These are phyloP conservation scores for Ramicandelaber brevisporus DNA, from an alignment of 192 early-diverging fungal genomes.

Conservation along the genomic window DNA sequence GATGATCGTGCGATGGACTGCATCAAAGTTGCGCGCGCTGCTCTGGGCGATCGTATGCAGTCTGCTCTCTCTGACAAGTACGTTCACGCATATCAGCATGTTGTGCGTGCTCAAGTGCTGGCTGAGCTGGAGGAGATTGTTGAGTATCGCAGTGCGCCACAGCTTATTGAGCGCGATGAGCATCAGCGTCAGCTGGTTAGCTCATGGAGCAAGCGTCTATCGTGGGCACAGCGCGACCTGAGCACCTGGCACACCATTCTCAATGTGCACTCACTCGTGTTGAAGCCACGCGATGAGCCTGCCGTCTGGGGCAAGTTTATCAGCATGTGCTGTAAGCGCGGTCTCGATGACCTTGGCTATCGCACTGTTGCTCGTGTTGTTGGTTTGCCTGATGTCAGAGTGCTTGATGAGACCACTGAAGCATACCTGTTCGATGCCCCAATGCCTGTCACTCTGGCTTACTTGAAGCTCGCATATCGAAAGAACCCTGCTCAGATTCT, in stretches of 20 bases:
- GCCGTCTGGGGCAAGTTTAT: slow-evolving; percentile 93
- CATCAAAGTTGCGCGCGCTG: slow-evolving; percentile 56
- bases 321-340: slow-evolving; percentile 76
- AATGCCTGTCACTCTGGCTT: background rate
- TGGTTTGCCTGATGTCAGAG: too few relatives aligned
- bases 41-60: slow-evolving; percentile 62
- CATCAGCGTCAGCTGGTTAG: slow-evolving; percentile 43
- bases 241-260: slow-evolving; percentile 88
- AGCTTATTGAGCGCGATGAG: slow-evolving; percentile 42
- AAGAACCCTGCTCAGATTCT: slow-evolving; percentile 4
- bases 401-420: slow-evolving; percentile 24
- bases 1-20: slow-evolving; percentile 40
- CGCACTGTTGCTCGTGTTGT: slow-evolving; percentile 52
- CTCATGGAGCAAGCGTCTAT: slow-evolving; percentile 67
- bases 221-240: slow-evolving; percentile 75
- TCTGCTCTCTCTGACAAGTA: slow-evolving; percentile 84
- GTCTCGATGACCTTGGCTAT: slow-evolving; percentile 48
- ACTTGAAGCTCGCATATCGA: background rate
- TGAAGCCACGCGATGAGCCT: slow-evolving; percentile 76
- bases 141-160: slow-evolving; percentile 53
- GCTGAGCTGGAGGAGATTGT: slow-evolving; percentile 95
- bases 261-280: slow-evolving; percentile 62
- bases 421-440: slow-evolving; percentile 5
- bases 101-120: slow-evolving; percentile 92
- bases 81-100: slow-evolving; percentile 60